Evolutionary conservation across 352 stramenopile species (phyloP).

Genomic region (Phytophthora fragariaefolia): DNA sequence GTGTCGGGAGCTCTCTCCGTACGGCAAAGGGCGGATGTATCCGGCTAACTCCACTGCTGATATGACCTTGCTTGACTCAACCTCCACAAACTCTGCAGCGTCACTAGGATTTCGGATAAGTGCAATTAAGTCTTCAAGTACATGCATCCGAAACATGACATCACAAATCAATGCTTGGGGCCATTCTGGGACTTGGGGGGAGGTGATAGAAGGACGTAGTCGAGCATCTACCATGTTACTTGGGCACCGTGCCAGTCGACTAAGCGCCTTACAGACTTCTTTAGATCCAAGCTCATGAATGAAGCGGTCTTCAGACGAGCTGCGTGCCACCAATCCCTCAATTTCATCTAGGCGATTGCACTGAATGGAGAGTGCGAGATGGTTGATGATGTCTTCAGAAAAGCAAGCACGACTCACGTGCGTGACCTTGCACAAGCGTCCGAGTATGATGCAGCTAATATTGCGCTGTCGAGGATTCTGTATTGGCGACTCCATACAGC

Average conservation of each 20-base stretch:
- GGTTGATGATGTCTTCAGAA: constrained; percentile 63
- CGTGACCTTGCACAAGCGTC: constrained; percentile 52
- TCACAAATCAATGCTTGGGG: constrained; percentile 73
- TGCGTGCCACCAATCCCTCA: constrained; percentile 45
- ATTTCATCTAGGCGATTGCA: constrained; percentile 75
- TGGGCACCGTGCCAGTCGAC: constrained; percentile 56
- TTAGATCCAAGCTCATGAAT: constrained; percentile 58
- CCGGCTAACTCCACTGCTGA: constrained; percentile 68
- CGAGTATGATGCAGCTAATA: constrained; percentile 76
- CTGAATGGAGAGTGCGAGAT: constrained; percentile 76
- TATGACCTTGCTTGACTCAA: constrained; percentile 48
- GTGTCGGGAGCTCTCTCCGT: constrained; percentile 48
- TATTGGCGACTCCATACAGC: constrained; percentile 55
- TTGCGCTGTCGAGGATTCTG: constrained; percentile 64
- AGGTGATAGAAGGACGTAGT: constrained; percentile 57
- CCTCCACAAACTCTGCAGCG: constrained; percentile 48
- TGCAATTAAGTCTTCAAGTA: constrained; percentile 70
- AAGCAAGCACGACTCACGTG: constrained; percentile 51
- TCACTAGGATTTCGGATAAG: constrained; percentile 58
- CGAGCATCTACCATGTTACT: constrained; percentile 43
- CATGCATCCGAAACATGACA: constrained; percentile 66
- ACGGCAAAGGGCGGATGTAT: constrained; percentile 69
- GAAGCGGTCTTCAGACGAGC: constrained; percentile 38
- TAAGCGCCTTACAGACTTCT: constrained; percentile 69
- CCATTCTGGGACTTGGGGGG: constrained; percentile 50